Conservation (phyloP, 176 grass and related monocot species). For the Saccharum spontaneum region DNA sequence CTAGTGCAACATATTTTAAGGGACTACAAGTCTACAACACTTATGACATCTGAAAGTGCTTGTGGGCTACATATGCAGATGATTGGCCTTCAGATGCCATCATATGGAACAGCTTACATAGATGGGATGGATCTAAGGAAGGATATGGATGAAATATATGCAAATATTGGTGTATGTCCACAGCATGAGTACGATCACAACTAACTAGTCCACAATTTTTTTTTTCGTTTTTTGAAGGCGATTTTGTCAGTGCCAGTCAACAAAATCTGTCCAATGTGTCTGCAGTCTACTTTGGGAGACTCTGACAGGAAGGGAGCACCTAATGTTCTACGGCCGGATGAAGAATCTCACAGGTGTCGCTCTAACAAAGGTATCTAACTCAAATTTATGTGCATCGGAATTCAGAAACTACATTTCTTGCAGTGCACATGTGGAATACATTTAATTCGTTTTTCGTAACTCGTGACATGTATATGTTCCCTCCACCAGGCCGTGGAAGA, state of each 20-base stretch:
- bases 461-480: neutral
- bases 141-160: slow-evolving; percentile 73
- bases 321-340: slow-evolving; percentile 83
- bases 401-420: too few relatives aligned
- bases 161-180: slow-evolving; percentile 77
- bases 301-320: slow-evolving; percentile 70
- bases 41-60: neutral
- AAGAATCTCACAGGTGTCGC: slow-evolving; percentile 74
- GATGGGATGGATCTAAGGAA: slow-evolving; percentile 70
- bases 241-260: neutral
- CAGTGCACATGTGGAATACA: too few relatives aligned
- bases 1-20: neutral
- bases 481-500: slow-evolving; percentile 58
- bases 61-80: slow-evolving; percentile 49
- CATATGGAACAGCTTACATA: slow-evolving; percentile 75
- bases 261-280: neutral
- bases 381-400: too few relatives aligned
- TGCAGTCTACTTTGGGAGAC: slow-evolving; percentile 90
- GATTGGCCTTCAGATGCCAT: slow-evolving; percentile 60
- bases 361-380: slow-evolving; percentile 54
- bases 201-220: neutral
- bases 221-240: neutral
- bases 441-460: too few relatives aligned
- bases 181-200: slow-evolving; percentile 76
- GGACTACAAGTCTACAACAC: neutral